phyloP scores from a whole-genome alignment of 768 basidiomycete species.

The Tephrocybe rancida region DNA sequence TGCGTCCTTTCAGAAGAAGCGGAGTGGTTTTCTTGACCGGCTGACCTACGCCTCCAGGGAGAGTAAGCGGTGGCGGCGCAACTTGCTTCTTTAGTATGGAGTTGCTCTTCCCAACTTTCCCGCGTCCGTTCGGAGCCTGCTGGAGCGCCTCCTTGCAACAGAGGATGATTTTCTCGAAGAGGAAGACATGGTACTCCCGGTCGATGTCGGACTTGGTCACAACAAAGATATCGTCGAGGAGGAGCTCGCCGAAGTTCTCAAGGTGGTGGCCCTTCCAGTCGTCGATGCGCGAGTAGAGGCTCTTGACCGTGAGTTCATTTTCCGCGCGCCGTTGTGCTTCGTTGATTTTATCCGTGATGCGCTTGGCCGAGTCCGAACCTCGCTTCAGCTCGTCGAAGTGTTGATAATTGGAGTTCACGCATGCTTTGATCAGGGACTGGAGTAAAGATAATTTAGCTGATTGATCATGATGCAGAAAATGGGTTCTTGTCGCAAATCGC shows the following conservation, averaged over 20 bases:
- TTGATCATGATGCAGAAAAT: constrained; percentile 7
- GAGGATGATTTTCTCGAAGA: constrained; percentile 98
- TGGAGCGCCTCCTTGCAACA: constrained; percentile 93
- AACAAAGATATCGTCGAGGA: constrained; percentile 93
- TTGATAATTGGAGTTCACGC: constrained; percentile 61
- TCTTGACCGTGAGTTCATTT: constrained; percentile 89
- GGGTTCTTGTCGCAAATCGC: no score
- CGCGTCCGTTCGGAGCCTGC: constrained; percentile 57
- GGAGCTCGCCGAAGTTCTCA: constrained; percentile 89
- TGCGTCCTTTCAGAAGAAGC: constrained; percentile 91
- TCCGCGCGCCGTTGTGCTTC: constrained; percentile 92
- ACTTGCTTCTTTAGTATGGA: constrained; percentile 87
- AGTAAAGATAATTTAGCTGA: constrained; percentile 8
- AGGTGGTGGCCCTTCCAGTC: constrained; percentile 99
- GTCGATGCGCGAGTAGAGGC: constrained; percentile 83
- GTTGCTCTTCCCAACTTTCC: constrained; percentile 81
- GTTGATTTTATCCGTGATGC: constrained; percentile 94
- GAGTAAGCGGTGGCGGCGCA: constrained; percentile 44
- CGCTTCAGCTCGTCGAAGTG: constrained; percentile 80
- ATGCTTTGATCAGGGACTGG: constrained; percentile 78
- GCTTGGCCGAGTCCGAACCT: constrained; percentile 86
- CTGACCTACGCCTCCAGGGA: constrained; percentile 54
- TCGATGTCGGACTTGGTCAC: constrained; percentile 97
- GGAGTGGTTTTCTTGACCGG: constrained; percentile 78
- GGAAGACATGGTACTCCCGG: constrained; percentile 97